Conservation (phyloP, 176 grass and related monocot genomes). For the Musa acuminata region DNA sequence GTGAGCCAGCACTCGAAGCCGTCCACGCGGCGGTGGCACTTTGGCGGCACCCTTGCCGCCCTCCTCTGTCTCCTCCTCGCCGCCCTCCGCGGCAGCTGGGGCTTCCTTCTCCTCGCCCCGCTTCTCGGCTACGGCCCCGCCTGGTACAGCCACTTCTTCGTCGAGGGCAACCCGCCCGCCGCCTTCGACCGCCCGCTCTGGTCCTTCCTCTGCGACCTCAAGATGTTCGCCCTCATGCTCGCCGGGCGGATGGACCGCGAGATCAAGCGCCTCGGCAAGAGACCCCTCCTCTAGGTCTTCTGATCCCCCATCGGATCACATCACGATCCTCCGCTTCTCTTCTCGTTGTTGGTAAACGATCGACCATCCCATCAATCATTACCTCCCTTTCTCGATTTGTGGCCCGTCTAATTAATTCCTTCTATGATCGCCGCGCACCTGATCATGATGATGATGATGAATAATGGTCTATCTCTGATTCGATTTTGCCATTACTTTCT, state of each 20-base stretch:
- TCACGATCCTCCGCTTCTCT: too few relatives aligned
- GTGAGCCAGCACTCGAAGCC: conserved; percentile 14
- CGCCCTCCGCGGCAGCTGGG: not conserved
- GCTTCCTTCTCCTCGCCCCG: not conserved
- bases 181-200: not conserved
- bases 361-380: too few relatives aligned
- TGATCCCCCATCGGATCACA: not conserved
- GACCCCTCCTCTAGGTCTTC: not conserved
- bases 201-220: conserved; percentile 2
- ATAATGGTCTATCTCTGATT: too few relatives aligned
- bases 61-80: conserved; percentile 2
- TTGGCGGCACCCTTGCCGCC: not conserved
- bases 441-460: too few relatives aligned
- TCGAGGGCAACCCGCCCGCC: conserved; percentile 4
- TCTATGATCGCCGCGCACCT: too few relatives aligned
- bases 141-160: conserved; percentile 14
- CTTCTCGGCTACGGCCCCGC: conserved; percentile 4
- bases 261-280: conserved; percentile 3
- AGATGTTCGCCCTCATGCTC: not conserved
- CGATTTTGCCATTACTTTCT: too few relatives aligned
- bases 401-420: too few relatives aligned
- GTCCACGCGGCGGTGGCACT: conserved; percentile 8
- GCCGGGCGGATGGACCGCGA: not conserved
- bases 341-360: too few relatives aligned
- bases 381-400: too few relatives aligned